Base-by-base conservation (phyloP, 2,329 filamentous ascomycete genomes). In the Colletotrichum tanaceti region DNA sequence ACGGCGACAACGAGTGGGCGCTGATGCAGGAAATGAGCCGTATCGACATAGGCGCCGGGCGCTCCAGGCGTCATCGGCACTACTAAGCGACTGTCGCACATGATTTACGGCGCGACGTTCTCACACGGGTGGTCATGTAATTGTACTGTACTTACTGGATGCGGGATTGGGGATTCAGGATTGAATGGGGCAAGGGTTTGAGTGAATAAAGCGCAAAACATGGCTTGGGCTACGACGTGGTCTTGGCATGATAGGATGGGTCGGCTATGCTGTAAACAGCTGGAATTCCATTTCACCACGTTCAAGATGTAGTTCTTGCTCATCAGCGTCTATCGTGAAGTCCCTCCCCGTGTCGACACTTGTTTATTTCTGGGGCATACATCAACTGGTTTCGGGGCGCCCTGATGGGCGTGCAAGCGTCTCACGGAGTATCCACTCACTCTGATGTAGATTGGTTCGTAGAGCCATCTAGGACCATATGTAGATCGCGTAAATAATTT, bases 21-120 rank as follows among this genome's bases (percentile, higher is more conserved):
- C 79, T 94, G 60, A 86, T 91, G 78, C 84, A 93, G 71, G 92
- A 94, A 79, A 86, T 94, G 84, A 89, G 85, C 73, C 83, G 83
- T 55, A 91, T 91, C 70, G 88, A 91, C 73, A 86, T 91, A 71
- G 89, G 89, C n/a, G 81, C 82, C 28, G 89, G 88, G 4, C 81
- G 88, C 67, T 85, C 86, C 32, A 81, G 86, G 73, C 80, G 87
- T 52, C 83, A 85, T 60, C 80, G 81, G 39, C 81, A 80, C 28
- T 82, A 82, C 69, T 83, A 65, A 79, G 49, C 11, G 11, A 58
- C 62, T 46, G 43, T 35, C 7, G 32, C 22, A 28, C 44, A 57
- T 52, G 52, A 44, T 43, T 57, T 11, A 62, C 39, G 50, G 43
- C 22, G 53, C 32, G 22, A 64, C 4, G 28, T 66, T 41, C 32